Evolutionary conservation across 148 eudicot species (phyloP).

Genomic region (Rhododendron ovatum): DNA sequence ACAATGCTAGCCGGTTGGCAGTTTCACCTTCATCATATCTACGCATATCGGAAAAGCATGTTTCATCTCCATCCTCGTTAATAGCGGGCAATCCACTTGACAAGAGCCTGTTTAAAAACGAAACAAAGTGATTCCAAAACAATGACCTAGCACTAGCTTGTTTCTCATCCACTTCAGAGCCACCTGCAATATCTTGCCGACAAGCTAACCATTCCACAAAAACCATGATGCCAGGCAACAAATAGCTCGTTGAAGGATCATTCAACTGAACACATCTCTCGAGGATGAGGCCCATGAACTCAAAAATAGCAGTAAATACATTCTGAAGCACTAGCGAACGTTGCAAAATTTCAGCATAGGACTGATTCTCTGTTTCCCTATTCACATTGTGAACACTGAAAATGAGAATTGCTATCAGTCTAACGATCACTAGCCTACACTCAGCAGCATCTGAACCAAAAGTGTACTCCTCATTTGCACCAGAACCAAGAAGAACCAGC

Average conservation of each 20-base stretch:
- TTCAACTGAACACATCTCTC: constrained; percentile 60
- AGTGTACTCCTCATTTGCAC: constrained; percentile 48
- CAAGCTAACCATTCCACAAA: constrained; percentile 96
- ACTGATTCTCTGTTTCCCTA: constrained; percentile 79
- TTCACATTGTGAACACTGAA: constrained; percentile 82
- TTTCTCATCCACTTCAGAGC: constrained; percentile 62
- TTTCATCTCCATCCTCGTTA: constrained; percentile 50
- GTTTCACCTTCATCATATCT: constrained; percentile 79
- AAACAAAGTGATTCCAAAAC: constrained; percentile 70
- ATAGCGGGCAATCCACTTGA: constrained; percentile 33
- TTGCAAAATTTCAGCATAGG: constrained; percentile 87
- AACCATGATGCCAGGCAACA: constrained; percentile 77
- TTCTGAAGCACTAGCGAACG: constrained; percentile 78
- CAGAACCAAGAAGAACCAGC: constrained; percentile 66
- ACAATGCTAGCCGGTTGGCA: constrained; percentile 61
- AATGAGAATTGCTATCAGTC: constrained; percentile 71
- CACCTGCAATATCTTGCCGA: constrained; percentile 58
- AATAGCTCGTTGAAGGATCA: constrained; percentile 72
- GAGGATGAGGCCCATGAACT: constrained; percentile 71
- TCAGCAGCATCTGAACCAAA: constrained; percentile 86
- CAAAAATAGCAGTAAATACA: constrained; percentile 72
- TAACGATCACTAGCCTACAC: constrained; percentile 59
- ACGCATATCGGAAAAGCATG: constrained; percentile 65
- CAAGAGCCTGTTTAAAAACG: constrained; percentile 64
- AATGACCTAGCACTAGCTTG: constrained; percentile 55